phyloP scores from a whole-genome alignment of 441 rosid species.

The Eutrema salsugineum region DNA sequence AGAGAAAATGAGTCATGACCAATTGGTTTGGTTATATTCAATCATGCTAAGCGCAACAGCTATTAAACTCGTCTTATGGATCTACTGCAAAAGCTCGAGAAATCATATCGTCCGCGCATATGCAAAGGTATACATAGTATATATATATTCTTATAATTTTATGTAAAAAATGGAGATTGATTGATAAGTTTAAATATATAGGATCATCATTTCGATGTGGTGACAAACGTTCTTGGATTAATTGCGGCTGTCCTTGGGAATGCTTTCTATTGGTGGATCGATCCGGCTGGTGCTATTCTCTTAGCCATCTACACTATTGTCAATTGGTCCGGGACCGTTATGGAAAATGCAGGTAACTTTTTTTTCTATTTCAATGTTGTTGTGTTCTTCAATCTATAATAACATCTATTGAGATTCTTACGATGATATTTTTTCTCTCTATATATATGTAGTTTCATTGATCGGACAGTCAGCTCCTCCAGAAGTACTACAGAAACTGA shows the following conservation, averaged over 20 bases:
- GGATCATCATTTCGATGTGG: slow-evolving; percentile 88
- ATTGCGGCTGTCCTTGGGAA: slow-evolving; percentile 77
- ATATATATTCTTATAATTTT: neutral
- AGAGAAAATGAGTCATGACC: slow-evolving; percentile 39
- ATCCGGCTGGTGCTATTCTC: slow-evolving; percentile 71
- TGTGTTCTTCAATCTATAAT: neutral
- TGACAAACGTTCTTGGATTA: slow-evolving; percentile 76
- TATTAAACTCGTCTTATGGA: slow-evolving; percentile 73
- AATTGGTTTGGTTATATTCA: slow-evolving; percentile 58
- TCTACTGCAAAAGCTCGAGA: slow-evolving; percentile 73
- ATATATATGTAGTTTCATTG: slow-evolving; percentile 49
- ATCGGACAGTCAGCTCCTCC: slow-evolving; percentile 80
- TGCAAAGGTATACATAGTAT: slow-evolving; percentile 67
- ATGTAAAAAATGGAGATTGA: neutral
- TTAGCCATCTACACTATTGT: slow-evolving; percentile 75
- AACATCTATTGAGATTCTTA: neutral
- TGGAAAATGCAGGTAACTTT: slow-evolving; percentile 65
- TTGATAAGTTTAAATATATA: slow-evolving; percentile 24
- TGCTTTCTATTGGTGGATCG: slow-evolving; percentile 76
- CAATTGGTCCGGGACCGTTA: slow-evolving; percentile 80
- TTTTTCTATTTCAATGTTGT: neutral
- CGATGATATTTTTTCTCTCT: neutral
- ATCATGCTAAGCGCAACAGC: slow-evolving; percentile 78
- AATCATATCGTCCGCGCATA: slow-evolving; percentile 85
- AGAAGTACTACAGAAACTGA: slow-evolving; percentile 67